Evolutionary conservation across 2,329 filamentous ascomycete genomes (phyloP).

Genomic region (Ceratocystis cubensis): DNA sequence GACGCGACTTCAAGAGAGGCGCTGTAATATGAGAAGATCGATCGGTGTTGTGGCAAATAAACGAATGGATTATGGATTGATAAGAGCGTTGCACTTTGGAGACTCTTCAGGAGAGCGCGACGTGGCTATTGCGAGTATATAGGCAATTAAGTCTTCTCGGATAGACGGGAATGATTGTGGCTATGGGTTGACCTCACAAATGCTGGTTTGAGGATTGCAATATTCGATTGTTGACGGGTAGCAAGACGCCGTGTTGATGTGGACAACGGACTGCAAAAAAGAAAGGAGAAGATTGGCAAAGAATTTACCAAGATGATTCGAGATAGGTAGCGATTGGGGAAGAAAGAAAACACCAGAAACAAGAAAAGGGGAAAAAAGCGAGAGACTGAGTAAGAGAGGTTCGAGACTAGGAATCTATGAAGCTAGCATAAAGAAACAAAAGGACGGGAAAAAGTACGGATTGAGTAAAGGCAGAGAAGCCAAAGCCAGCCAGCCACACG

Average conservation of each 20-base stretch:
- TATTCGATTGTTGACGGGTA: background rate
- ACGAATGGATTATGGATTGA: background rate
- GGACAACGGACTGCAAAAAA: background rate
- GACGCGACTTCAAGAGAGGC: slow-evolving; percentile 18
- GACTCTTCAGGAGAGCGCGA: background rate
- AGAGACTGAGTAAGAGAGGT: background rate
- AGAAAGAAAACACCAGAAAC: background rate
- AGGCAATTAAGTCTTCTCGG: background rate
- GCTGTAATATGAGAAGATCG: background rate
- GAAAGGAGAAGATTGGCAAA: background rate
- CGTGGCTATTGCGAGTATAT: background rate
- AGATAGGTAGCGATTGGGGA: background rate
- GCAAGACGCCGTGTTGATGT: background rate
- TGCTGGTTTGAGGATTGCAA: background rate
- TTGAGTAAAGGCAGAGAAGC: slow-evolving; percentile 14
- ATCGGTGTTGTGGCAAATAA: background rate
- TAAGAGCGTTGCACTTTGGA: background rate
- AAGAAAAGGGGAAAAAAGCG: background rate
- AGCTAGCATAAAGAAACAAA: slow-evolving; percentile 6
- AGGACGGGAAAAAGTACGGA: slow-evolving; percentile 7
- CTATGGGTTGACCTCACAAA: background rate
- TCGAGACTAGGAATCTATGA: slow-evolving; percentile 3
- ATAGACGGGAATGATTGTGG: background rate
- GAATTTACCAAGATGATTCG: background rate
- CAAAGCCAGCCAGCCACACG: slow-evolving; percentile 7